Conservation (phyloP, 148 eudicot genomes). For the Silene uniflora region DNA sequence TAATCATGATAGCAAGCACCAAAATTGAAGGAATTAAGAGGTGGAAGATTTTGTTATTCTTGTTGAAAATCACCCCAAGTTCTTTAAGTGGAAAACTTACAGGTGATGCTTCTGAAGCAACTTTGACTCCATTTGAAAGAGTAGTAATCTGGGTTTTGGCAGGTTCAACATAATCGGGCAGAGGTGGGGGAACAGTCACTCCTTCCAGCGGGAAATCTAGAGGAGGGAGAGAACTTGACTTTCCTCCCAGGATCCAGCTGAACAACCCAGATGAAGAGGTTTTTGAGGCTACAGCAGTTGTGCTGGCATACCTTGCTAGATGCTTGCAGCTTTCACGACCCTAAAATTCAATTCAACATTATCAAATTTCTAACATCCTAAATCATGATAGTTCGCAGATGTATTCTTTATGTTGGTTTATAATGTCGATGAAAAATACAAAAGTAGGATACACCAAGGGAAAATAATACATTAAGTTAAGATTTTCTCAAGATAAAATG, state of each 20-base stretch:
- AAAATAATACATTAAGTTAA: too few relatives aligned
- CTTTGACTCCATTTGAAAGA: slow-evolving; percentile 75
- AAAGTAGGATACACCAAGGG: too few relatives aligned
- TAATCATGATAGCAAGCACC: too few relatives aligned
- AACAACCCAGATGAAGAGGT: slow-evolving; percentile 67
- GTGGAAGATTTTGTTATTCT: too few relatives aligned
- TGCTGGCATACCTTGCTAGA: slow-evolving; percentile 62
- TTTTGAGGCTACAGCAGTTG: slow-evolving; percentile 63
- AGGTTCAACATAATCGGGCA: slow-evolving; percentile 77
- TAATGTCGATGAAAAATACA: too few relatives aligned
- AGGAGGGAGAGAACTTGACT: slow-evolving; percentile 55
- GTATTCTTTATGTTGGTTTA: too few relatives aligned
- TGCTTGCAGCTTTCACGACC: slow-evolving; percentile 44
- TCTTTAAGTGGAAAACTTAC: too few relatives aligned
- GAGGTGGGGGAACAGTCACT: slow-evolving; percentile 53
- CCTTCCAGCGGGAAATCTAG: slow-evolving; percentile 72
- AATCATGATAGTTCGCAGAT: too few relatives aligned
- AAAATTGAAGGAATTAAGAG: too few relatives aligned
- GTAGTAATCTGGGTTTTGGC: slow-evolving; percentile 75
- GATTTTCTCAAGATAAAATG: too few relatives aligned
- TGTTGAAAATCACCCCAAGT: too few relatives aligned
- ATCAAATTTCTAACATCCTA: background rate
- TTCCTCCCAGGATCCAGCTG: slow-evolving; percentile 67
- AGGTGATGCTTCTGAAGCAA: slow-evolving; percentile 82
- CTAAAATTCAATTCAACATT: slow-evolving; percentile 30